These are phyloP conservation scores for Aspergillus sclerotiicarbonarius DNA, from an alignment of 495 filamentous ascomycete genomes.

Conservation along the genomic window DNA sequence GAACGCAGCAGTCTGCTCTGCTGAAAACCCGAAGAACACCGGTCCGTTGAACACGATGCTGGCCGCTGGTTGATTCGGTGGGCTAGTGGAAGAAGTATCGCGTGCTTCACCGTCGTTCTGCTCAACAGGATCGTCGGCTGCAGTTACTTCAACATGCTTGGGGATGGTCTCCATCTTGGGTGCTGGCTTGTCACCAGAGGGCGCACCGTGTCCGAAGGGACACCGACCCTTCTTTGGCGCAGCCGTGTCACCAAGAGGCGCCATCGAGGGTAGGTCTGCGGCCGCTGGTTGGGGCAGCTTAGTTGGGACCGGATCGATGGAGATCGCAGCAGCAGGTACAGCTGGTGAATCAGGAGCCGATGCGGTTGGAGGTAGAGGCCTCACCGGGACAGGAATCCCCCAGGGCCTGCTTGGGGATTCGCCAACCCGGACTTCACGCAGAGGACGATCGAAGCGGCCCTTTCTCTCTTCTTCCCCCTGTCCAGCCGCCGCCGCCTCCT, in stretches of 20 bases:
- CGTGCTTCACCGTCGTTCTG: constrained; percentile 2
- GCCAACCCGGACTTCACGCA: constrained; percentile 81
- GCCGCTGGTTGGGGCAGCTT: constrained; percentile 13
- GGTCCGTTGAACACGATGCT: constrained; percentile 82
- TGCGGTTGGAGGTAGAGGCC: not conserved
- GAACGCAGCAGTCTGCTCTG: constrained; percentile 71
- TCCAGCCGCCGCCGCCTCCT: constrained; percentile 33
- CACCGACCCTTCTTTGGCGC: constrained; percentile 37
- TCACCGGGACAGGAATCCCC: constrained; percentile 75
- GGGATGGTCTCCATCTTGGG: constrained; percentile 18
- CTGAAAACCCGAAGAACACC: constrained; percentile 83
- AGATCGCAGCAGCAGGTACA: constrained; percentile 21
- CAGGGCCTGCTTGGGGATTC: constrained; percentile 88
- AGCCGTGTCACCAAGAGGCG: constrained; percentile 16
- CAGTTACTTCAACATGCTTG: not conserved
- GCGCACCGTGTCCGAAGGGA: constrained; percentile 47
- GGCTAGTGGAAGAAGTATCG: not conserved
- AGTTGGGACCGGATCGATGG: constrained; percentile 17
- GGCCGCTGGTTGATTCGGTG: constrained; percentile 25
- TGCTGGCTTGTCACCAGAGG: constrained; percentile 17
- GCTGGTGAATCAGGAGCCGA: constrained; percentile 24
- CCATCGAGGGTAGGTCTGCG: constrained; percentile 8
- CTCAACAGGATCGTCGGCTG: not conserved
- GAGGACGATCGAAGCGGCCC: constrained; percentile 70
- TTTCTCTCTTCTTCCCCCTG: constrained; percentile 41